Percentiles rank a stretch among this genome's conserved stretches.
These are phyloP conservation scores for Pueraria montana DNA, from an alignment of 306 rosid species.

Conservation along the genomic window DNA sequence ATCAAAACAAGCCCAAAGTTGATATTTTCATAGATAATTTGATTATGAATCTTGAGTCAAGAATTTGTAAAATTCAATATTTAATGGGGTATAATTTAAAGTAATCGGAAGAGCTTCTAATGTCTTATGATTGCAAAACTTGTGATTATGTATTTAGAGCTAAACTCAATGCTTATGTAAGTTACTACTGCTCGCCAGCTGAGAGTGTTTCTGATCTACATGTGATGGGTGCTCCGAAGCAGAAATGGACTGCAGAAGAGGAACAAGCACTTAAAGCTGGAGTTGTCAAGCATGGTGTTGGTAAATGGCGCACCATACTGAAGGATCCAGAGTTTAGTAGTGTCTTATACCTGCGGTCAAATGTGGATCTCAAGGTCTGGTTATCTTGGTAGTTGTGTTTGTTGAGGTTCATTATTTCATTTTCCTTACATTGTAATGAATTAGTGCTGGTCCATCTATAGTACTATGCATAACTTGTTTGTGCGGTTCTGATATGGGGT, in stretches of 20 bases:
- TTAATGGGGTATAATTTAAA: constrained; percentile 14
- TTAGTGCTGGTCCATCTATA: constrained; percentile 31
- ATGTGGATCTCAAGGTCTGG: constrained; percentile 96
- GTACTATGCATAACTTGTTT: background rate
- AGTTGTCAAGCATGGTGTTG: constrained; percentile 95
- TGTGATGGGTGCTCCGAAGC: constrained; percentile 98
- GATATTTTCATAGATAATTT: background rate
- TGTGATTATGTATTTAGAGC: constrained; percentile 14
- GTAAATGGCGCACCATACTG: constrained; percentile 97
- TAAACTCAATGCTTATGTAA: constrained; percentile 24
- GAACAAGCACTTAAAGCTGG: constrained; percentile 98
- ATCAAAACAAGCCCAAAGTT: background rate
- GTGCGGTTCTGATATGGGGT: constrained; percentile 44
- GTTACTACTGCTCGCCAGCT: constrained; percentile 50
- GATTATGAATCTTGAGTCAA: background rate
- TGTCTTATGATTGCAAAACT: constrained; percentile 6
- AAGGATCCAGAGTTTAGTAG: constrained; percentile 89
- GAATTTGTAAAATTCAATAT: background rate
- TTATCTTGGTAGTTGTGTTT: constrained; percentile 33
- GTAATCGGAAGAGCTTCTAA: background rate
- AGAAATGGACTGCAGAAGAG: constrained; percentile 94
- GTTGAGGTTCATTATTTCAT: constrained; percentile 26
- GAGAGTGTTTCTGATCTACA: constrained; percentile 45
- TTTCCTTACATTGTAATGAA: constrained; percentile 27
- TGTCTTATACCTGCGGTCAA: constrained; percentile 86